Conservation (phyloP, 345 rosid genomes). For the Eucalyptus brandiana region DNA sequence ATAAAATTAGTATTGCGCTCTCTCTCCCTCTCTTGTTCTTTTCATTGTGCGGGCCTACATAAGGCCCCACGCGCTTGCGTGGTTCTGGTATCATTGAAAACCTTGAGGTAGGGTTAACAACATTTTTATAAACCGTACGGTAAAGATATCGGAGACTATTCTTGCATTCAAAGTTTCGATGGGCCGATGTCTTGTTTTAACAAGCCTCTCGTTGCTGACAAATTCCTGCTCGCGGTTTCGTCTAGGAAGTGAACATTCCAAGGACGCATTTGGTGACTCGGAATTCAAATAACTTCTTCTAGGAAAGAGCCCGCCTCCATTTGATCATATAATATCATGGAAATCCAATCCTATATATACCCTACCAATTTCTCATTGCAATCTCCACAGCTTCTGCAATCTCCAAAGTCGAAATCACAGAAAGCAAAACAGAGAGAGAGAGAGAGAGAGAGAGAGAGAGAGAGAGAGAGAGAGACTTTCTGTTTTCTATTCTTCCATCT, state of each 20-base stretch:
- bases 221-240: background rate
- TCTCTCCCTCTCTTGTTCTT: background rate
- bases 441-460: background rate
- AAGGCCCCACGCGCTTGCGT: background rate
- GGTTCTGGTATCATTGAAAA: background rate
- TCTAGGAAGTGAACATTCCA: background rate
- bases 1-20: background rate
- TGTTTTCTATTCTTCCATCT: background rate
- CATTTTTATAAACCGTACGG: background rate
- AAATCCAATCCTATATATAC: background rate
- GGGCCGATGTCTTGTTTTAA: background rate
- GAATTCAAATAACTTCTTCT: background rate
- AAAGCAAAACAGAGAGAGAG: background rate
- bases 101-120: background rate
- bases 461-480: background rate
- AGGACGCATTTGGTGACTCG: background rate
- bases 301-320: background rate
- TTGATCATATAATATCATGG: background rate
- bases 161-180: background rate
- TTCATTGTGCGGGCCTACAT: background rate
- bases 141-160: background rate
- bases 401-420: background rate
- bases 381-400: background rate
- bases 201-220: background rate
- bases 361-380: background rate